Base-by-base conservation (phyloP, 768 basidiomycete species). In the Clathrus columnatus region DNA sequence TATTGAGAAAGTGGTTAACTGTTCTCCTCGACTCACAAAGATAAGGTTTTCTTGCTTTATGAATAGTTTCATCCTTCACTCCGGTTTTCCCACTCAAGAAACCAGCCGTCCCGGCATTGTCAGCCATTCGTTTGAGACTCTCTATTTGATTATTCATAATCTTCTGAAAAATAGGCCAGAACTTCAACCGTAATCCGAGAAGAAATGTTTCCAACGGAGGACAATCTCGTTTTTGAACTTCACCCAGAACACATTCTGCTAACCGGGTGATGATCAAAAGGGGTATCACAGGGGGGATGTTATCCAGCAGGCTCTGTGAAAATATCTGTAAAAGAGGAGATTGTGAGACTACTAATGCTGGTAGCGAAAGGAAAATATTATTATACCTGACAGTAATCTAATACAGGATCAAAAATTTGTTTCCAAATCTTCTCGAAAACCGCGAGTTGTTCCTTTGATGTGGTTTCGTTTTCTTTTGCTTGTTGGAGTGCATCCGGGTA, bases 161-260 rank as follows among this genome's bases (percentile, higher is more conserved):
- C 63, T 88, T 94, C 65, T 94, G 87, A 69, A 95, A 98, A 4
- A 87, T 74, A 1, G 95, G 96, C 91, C 93, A 98, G 76, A 98
- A 81, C 61, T 84, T 78, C 53, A 99, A 70, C 20, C 91, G 84
- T 44, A 93, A 75, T 1, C 78, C 75, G 66, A 92, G 87, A 50
- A 94, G 75, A 67, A 85, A 92, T 7, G 80, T 77, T 61, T 94
- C 89, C 20, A 93, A 76, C 14, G 93, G 89, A 5, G 83, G 72
- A 61, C 88, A 91, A 8, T 77, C 80, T 48, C 92, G 83, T 60
- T 77, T 79, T 64, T 91, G 86, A 11, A 90, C 79, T 61, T 90
- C 85, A 5, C 75, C 63, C 45, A 87, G 78, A 41, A 92, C 76
- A 43, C 82, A 81, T 67, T 97, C 93, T 47, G 88, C 89, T 17